Percentiles rank a stretch among this genome's conserved stretches.
Evolutionary conservation across 2,329 filamentous ascomycete species (phyloP).

Genomic region (Penicillium sp.): DNA sequence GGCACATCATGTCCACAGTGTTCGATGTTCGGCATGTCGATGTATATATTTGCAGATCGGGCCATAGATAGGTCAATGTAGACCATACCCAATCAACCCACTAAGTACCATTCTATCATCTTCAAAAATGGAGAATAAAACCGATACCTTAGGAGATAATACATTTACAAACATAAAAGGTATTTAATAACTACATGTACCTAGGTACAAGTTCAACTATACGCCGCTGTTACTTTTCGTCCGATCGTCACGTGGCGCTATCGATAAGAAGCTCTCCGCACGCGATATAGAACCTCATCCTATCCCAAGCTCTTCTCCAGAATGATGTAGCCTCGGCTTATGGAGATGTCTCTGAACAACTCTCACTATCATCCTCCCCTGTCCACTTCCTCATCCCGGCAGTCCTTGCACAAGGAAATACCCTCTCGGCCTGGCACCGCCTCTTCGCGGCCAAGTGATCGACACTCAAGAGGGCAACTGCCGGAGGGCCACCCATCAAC

Average conservation of each 20-base stretch:
- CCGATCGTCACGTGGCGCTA: conserved; percentile 15
- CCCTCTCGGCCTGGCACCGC: conserved; percentile 12
- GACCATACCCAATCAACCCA: not conserved
- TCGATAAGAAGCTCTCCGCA: conserved; percentile 33
- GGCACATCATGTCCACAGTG: too few species aligned
- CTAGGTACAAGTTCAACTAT: not conserved
- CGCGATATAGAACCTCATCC: conserved; percentile 6
- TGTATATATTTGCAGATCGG: not conserved
- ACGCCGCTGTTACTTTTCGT: not conserved
- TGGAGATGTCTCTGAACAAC: conserved; percentile 38
- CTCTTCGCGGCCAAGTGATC: conserved; percentile 19
- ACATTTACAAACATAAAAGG: not conserved
- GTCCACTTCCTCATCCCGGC: conserved; percentile 34
- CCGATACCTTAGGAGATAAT: too few species aligned
- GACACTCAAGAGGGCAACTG: conserved; percentile 5
- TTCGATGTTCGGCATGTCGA: not conserved
- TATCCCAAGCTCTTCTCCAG: conserved; percentile 4
- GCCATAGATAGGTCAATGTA: not conserved
- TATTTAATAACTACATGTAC: too few species aligned
- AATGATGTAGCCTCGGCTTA: conserved; percentile 33
- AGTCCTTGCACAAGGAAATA: conserved; percentile 21
- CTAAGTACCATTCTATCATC: not conserved
- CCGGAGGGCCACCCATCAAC: conserved; percentile 9
- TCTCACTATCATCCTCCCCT: conserved; percentile 15
- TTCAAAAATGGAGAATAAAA: not conserved